Evolutionary conservation across 2,329 filamentous ascomycete species (phyloP).

Genomic region (Lasiodiplodia gonubiensis): DNA sequence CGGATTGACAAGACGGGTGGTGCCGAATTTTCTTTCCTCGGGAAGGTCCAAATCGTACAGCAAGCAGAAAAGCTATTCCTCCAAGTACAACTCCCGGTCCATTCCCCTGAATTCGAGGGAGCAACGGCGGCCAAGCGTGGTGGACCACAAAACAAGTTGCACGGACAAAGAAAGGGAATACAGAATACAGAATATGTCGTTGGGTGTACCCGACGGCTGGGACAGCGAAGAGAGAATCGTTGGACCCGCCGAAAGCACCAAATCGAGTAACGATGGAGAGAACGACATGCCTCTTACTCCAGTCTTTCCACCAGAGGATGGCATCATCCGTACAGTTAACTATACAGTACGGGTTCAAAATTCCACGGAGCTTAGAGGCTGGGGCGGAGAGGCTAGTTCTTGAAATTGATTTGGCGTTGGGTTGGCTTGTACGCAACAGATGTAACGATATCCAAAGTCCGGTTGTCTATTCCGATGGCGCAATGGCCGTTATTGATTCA

Average conservation of each 20-base stretch:
- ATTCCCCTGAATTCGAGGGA: constrained; percentile 20
- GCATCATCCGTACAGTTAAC: constrained; percentile 6
- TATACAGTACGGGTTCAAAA: constrained; percentile 15
- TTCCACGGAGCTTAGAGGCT: constrained; percentile 3
- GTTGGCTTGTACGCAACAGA: neutral
- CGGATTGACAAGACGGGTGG: constrained; percentile 49
- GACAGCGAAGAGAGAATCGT: constrained; percentile 21
- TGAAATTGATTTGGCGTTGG: constrained; percentile 8
- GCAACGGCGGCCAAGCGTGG: neutral
- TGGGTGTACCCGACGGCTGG: constrained; percentile 16
- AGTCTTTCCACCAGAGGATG: neutral
- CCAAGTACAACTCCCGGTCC: constrained; percentile 1
- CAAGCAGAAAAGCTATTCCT: neutral
- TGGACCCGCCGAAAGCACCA: constrained; percentile 2
- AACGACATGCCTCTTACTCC: neutral
- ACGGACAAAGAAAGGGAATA: constrained; percentile 17
- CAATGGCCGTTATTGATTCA: neutral
- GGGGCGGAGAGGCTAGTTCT: neutral
- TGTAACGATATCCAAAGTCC: constrained; percentile 5
- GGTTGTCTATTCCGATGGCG: neutral
- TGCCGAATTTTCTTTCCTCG: constrained; percentile 40
- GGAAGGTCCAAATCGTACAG: constrained; percentile 27
- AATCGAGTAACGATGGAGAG: constrained; percentile 3
- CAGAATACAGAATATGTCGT: constrained; percentile 18
- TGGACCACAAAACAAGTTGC: neutral